Evolutionary conservation across 2,329 filamentous ascomycete genomes (phyloP).

Genomic region (Cladosporium sp.): DNA sequence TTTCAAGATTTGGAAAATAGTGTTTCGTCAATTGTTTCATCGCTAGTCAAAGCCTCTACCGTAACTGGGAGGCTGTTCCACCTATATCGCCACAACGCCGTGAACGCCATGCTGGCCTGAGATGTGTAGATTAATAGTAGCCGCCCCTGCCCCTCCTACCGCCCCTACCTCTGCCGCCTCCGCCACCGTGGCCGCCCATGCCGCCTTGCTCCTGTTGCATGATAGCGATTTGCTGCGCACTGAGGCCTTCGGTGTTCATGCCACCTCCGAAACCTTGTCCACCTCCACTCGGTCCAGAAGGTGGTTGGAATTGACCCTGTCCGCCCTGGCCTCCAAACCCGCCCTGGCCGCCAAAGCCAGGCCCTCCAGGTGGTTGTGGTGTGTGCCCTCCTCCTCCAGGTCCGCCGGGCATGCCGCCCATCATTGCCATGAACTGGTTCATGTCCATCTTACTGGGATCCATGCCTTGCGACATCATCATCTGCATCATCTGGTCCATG

Average conservation of each 20-base stretch:
- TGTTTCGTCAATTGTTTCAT: background rate
- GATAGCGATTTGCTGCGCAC: conserved; percentile 32
- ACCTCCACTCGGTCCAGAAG: conserved; percentile 2
- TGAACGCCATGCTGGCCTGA: background rate
- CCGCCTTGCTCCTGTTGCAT: conserved; percentile 28
- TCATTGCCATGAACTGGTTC: conserved; percentile 50
- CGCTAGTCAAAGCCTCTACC: conserved; percentile 2
- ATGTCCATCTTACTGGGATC: conserved; percentile 52
- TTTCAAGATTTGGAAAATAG: background rate
- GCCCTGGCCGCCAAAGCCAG: conserved; percentile 17
- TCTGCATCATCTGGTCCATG: conserved; percentile 54
- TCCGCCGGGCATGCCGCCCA: conserved; percentile 38
- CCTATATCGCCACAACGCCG: background rate
- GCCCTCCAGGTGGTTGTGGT: conserved; percentile 17
- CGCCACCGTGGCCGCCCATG: conserved; percentile 17
- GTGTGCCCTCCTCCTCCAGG: conserved; percentile 9
- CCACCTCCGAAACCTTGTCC: conserved; percentile 6
- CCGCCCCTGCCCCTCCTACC: conserved; percentile 19
- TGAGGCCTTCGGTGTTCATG: conserved; percentile 28
- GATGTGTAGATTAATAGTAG: conserved; percentile 11
- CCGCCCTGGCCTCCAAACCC: conserved; percentile 8
- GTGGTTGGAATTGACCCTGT: conserved; percentile 10
- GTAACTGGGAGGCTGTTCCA: background rate
- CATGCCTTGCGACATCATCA: conserved; percentile 50
- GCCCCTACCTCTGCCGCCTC: conserved; percentile 26